Conservation (phyloP, 208 protist species). For the Wallacemonas sp. region DNA sequence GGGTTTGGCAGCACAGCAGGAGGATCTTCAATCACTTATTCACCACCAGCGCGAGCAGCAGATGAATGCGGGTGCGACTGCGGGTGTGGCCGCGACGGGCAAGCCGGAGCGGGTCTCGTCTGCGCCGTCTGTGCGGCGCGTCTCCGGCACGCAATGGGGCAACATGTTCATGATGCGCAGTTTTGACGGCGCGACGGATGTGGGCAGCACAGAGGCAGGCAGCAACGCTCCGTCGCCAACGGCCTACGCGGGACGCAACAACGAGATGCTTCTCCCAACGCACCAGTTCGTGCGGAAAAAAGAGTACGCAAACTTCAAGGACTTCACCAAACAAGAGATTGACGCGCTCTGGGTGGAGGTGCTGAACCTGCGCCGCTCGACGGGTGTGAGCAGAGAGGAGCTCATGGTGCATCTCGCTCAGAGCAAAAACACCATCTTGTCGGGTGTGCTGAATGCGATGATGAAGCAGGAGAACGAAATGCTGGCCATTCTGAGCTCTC, state of each 20-base stretch:
- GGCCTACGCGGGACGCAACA: slow-evolving; percentile 9
- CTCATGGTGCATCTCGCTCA: slow-evolving; percentile 37
- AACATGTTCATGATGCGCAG: slow-evolving; percentile 26
- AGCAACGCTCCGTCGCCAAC: background rate
- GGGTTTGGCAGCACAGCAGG: background rate
- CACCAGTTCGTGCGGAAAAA: slow-evolving; percentile 56
- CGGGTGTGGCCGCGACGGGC: background rate
- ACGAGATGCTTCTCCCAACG: slow-evolving; percentile 46
- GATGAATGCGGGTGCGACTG: background rate
- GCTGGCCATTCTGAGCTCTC: slow-evolving; percentile 20
- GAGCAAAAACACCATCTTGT: slow-evolving; percentile 36
- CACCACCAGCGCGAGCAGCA: slow-evolving; percentile 9
- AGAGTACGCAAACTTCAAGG: slow-evolving; percentile 51
- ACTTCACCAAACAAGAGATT: slow-evolving; percentile 58
- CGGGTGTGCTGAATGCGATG: slow-evolving; percentile 24
- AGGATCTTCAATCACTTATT: slow-evolving; percentile 6
- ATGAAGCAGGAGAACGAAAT: slow-evolving; percentile 36
- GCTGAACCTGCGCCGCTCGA: slow-evolving; percentile 36
- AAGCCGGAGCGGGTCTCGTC: background rate
- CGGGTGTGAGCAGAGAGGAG: slow-evolving; percentile 56
- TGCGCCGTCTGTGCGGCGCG: background rate
- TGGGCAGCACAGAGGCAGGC: no score
- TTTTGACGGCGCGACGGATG: background rate
- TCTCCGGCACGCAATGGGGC: slow-evolving; percentile 17
- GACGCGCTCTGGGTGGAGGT: slow-evolving; percentile 71